Evolutionary conservation across 2,329 filamentous ascomycete genomes (phyloP), one percentile per base, ranked within the genome.

Genomic region (Curvularia spicifera): DNA sequence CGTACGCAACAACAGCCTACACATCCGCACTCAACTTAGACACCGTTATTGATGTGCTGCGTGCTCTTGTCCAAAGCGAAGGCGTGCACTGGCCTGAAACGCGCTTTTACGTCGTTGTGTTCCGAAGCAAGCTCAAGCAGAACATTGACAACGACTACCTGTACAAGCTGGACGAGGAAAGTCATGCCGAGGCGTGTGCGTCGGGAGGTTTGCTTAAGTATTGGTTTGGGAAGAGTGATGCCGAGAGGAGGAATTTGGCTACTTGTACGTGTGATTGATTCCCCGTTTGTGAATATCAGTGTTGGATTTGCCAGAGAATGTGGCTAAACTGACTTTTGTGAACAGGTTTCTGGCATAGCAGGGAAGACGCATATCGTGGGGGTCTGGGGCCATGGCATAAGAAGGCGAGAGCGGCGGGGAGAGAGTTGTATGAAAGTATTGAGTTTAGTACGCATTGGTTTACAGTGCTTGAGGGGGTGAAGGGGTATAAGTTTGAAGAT

Each of bases 141-240:
- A 84, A 82, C 12, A 89, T 89, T 1, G 86, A 91, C 61, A 86
- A 87, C 58, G 84, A 85, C 10, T 83, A 89, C 57, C 83, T 97
- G 39, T 88, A 88, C 40, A 82, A 83, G 26, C 82, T 97, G 31
- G 93, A 97, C 77, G 88, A 89, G 71, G 87, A 87, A 58, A 90
- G 90, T 6, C 93, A 97, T 74, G 83, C 85, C 24, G 93, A 97
- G 75, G 93, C 93, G 12, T 89, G 88, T 18, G 84, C 84, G 39
- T 91, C 87, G 69, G 93, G 93, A 5, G 92, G 92, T 0, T 85
- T 97, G 71, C 78, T 97, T 71, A 96, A 96, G 76, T 97, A 97
- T 78, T 97, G 93, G 92, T 97, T 96, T 76, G 91, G 92, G 2
- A 82, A 80, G 33, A 88, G 89, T 20, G 87, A 96, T 78, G 79